Evolutionary conservation across 306 rosid genomes (phyloP), one percentile per base, ranked within the genome.

Genomic region (Fragaria nilgerrensis): DNA sequence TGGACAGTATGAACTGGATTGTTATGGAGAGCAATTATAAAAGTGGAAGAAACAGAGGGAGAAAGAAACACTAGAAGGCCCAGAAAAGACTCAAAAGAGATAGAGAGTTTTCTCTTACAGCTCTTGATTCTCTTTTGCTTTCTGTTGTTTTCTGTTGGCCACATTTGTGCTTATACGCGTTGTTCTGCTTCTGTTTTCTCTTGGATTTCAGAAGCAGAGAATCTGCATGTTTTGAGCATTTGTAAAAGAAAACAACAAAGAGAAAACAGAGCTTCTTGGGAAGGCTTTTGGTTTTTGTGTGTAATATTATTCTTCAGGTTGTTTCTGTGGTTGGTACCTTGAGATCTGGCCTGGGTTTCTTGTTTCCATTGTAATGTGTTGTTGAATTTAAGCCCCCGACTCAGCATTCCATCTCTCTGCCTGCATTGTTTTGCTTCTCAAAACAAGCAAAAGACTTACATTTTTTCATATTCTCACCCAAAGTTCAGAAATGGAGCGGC

Each of bases 351-450:
- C 66, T 73, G 70, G 70, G 76, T 80, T 66, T 81, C 72, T 36
- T 25, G 81, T 74, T 82, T 87, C 66, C 70, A 55, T 14, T 39
- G 32, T 65, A 74, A 23, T 17, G 48, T 23, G 64, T 75, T 82
- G 88, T 70, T 74, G 48, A 72, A 79, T 36, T 64, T 79, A 58
- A 77, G 79, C 79, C 66, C 37, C 53, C 70, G 41, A 84, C 87
- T 86, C 59, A 77, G 80, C 88, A 85, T 88, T 72, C 47, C 90
- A 83, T 68, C 91, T 71, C 90, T 79, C 84, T 72, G 61, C 73
- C 63, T 75, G 81, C 79, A 45, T 82, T 77, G 72, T 73, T 77
- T 86, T 83, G 86, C 86, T 66, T 91, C 81, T 62, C 75, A n/a
- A 49, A 72, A 32, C 85, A 86, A 87, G 89, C 85, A 86, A 87